Base-by-base conservation (phyloP, 768 basidiomycete genomes). In the Trametes maxima region DNA sequence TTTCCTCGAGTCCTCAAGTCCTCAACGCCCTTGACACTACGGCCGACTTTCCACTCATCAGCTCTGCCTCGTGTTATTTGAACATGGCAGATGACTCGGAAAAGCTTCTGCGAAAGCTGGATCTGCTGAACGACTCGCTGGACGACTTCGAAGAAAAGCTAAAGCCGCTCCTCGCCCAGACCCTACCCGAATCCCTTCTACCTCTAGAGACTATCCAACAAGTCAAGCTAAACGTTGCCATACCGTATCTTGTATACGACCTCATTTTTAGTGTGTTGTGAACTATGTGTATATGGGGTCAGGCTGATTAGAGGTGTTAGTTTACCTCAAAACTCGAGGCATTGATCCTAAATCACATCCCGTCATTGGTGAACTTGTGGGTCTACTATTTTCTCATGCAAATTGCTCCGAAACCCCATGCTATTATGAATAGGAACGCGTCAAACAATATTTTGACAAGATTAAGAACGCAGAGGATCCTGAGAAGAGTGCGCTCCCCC, bases 241-340 rank as follows among this genome's bases (percentile, higher is more conserved):
- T 94, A 44, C 90, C 91, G n/a, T 94, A 94, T 73, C 79, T 92
- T 33, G 80, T 89, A 3, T 92, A 94, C 69, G 92, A 94, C 72
- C 80, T 95, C 11, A 76, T 93, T n/a, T 93, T 92, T 75, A 87
- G 93, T 93, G 64, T 65, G 87, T 77, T 5, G 39, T 47, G 13
- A 24, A 43, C 33, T 4, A 5, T 16, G 22, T 17, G 14, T 28
- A 22, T n/a, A 24, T 4, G 35, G 13, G 1, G 25, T 2, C 35
- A 28, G 17, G 17, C 36, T 42, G 3, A 57, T 37, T 24, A 11
- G 14, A 19, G 45, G 16, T 52, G 10, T 13, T 33, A 94, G 92
- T 93, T 43, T 94, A 94, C 72, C 79, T 95, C 43, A 93, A 90
- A 75, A 81, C 89, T 28, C 80, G 82, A 62, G 92, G 92, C 5